Evolutionary conservation across 2,329 filamentous ascomycete genomes (phyloP), one percentile per base, ranked within the genome.

Genomic region (Grosmannia huntii): DNA sequence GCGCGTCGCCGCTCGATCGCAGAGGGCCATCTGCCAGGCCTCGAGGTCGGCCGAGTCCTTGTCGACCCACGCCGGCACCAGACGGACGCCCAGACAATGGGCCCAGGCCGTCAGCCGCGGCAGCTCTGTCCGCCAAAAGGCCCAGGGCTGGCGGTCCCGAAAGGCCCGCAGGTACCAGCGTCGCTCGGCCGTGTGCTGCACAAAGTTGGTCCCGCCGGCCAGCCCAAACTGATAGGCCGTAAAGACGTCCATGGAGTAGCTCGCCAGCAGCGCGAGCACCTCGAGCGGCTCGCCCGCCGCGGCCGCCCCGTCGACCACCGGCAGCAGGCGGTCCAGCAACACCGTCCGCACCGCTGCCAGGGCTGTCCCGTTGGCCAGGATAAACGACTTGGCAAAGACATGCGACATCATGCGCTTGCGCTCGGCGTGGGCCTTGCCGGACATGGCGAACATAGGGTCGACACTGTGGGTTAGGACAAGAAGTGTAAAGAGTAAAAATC

Each of bases 361-460:
- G 19, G 44, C 54, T 16, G 54, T 56, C 4, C 25, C 21, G 54
- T 36, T 56, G 25, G 41, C 41, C 54, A 56, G 6, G 23, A 56
- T 50, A 19, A 14, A 56, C 41, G 54, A 56, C 27, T 56, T 56
- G 25, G 54, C 10, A 44, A 33, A 49, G 14, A 56, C 44, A 21
- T 23, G 14, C 19, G 54, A 56, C 25, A 56, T 16, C 54, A 56
- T 56, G 27, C 54, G 54, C 54, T 56, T 56, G 41, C 54, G 54
- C 7, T 56, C 54, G 3, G 54, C 41, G 54, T 56, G 54, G 10
- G 41, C 10, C 44, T 50, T 56, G 1, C 54, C 54, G 6, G 54
- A 56, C 54, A 56, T 49, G 27, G 54, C 54, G 16, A 56, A 56
- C 54, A 56, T 56, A 28, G 54, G 54, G 33, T 56, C 54, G 44